A percentile compares a stretch with the other conserved stretches of the same genome.
These are phyloP conservation scores for Penicillium lagena DNA, from an alignment of 495 filamentous ascomycete genomes.

Conservation along the genomic window DNA sequence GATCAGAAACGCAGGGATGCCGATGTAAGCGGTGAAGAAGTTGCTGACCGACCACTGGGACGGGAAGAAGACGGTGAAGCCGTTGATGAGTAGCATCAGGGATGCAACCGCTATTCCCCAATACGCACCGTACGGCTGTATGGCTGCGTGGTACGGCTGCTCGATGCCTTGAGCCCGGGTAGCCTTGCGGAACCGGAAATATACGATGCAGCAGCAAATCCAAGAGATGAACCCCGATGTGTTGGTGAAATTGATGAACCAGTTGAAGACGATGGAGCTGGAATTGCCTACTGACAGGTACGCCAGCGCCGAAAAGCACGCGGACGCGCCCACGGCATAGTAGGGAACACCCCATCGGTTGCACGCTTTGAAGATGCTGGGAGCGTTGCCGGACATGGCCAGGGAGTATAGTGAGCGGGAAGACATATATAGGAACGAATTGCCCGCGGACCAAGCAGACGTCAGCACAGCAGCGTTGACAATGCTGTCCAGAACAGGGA, in stretches of 20 bases:
- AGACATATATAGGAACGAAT: conserved; percentile 78
- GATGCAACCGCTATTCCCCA: conserved; percentile 40
- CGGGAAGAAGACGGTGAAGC: conserved; percentile 58
- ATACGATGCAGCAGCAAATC: conserved; percentile 54
- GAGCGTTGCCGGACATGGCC: conserved; percentile 46
- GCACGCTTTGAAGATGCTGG: conserved; percentile 41
- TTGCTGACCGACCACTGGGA: conserved; percentile 41
- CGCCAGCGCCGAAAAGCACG: conserved; percentile 26
- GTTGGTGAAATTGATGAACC: conserved; percentile 57
- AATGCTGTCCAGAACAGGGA: conserved; percentile 61
- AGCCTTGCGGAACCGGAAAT: conserved; percentile 54
- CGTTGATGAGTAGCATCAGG: conserved; percentile 52
- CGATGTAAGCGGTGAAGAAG: conserved; percentile 60
- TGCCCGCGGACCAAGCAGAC: conserved; percentile 64
- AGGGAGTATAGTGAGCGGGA: conserved; percentile 57
- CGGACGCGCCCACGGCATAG: conserved; percentile 29
- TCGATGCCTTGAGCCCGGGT: conserved; percentile 44
- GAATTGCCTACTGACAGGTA: conserved; percentile 30
- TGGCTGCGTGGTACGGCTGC: conserved; percentile 42
- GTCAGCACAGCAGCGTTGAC: conserved; percentile 75
- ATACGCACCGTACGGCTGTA: conserved; percentile 51
- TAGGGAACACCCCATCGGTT: conserved; percentile 45
- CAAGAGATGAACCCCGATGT: conserved; percentile 56
- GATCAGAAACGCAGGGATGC: conserved; percentile 50
- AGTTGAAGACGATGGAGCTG: conserved; percentile 38